phyloP scores from a whole-genome alignment of 805 yeast species.

The Sugiyamaella floridensis region DNA sequence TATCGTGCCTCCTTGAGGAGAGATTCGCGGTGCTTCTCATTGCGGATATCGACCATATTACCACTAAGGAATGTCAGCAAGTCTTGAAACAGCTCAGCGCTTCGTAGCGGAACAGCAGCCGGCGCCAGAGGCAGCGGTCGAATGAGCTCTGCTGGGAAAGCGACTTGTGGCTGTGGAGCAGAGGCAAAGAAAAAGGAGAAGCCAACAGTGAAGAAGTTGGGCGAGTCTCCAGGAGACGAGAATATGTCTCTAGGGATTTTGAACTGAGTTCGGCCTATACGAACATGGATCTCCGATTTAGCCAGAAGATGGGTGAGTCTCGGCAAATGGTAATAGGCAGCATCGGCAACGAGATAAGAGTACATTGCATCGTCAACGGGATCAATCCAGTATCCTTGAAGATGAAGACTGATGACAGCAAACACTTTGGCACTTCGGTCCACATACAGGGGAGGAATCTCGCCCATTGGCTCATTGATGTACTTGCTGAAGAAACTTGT shows the following conservation, averaged over 20 bases:
- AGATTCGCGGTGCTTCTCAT: slow-evolving; percentile 49
- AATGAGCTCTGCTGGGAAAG: slow-evolving; percentile 37
- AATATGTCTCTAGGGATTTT: slow-evolving; percentile 52
- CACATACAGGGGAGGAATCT: slow-evolving; percentile 44
- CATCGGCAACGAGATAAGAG: slow-evolving; percentile 59
- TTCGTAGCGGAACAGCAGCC: slow-evolving; percentile 44
- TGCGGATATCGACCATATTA: slow-evolving; percentile 38
- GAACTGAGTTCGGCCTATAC: slow-evolving; percentile 55
- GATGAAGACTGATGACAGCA: slow-evolving; percentile 57
- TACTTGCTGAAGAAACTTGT: slow-evolving; percentile 52
- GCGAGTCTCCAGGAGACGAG: slow-evolving; percentile 56
- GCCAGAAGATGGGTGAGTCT: slow-evolving; percentile 44
- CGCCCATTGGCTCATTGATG: slow-evolving; percentile 28
- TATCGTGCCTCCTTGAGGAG: slow-evolving; percentile 67
- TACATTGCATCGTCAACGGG: slow-evolving; percentile 56
- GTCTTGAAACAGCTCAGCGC: slow-evolving; percentile 48
- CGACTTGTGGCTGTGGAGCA: slow-evolving; percentile 21
- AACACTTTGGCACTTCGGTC: slow-evolving; percentile 72
- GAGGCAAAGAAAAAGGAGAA: slow-evolving; percentile 40
- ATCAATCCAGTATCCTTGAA: slow-evolving; percentile 61
- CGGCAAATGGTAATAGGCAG: slow-evolving; percentile 61
- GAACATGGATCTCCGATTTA: slow-evolving; percentile 50
- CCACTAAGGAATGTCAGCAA: slow-evolving; percentile 54
- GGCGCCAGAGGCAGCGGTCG: slow-evolving; percentile 78
- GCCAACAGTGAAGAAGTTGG: slow-evolving; percentile 68